Base-by-base conservation (phyloP, 2,329 filamentous ascomycete genomes). In the Monilinia fructicola region DNA sequence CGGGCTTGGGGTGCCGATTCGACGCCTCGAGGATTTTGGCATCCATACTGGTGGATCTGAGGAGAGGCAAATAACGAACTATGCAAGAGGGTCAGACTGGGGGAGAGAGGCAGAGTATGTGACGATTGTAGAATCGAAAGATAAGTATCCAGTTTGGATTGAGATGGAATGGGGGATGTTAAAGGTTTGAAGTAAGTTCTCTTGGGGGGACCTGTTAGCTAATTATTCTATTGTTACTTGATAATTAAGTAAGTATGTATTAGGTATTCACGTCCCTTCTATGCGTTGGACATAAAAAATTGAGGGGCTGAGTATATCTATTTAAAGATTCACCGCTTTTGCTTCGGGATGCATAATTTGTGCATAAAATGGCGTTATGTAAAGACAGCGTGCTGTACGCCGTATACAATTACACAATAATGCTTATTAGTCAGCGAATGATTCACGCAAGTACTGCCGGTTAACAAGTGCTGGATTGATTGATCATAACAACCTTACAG, bases 1-100 rank as follows among this genome's bases (percentile, higher is more conserved):
- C 83, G 63, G 77, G 77, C 65, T 87, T 86, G 70, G 86, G 83
- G 76, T 88, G 84, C 79, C 84, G 87, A 78, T 83, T 80, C 64
- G 87, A 87, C 74, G 86, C 86, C 67, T 81, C 83, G 72, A 88
- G 79, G 72, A 89, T 84, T 71, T 82, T 79, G 54, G 71, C 67
- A 62, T 74, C 73, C 84, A 87, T 87, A 68, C 58, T 76, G 73
- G 74, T 67, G 73, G 55, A 60, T 44, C 44, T 65, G 23, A 44
- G 35, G 64, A 54, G 38, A n/a, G 26, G 40, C 35, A 26, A 64
- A 44, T 10, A 55, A 55, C 38, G 58, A 60, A 16, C n/a, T 46
- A 42, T 55, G n/a, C 40, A 12, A 44, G 35, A 55, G 52, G 14
- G 35, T 31, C 23, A 35, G 38, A 31, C 35, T 54, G 18, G 50